These are phyloP conservation scores for Pseudoperonospora humuli DNA, from an alignment of 352 stramenopile species.

Conservation along the genomic window DNA sequence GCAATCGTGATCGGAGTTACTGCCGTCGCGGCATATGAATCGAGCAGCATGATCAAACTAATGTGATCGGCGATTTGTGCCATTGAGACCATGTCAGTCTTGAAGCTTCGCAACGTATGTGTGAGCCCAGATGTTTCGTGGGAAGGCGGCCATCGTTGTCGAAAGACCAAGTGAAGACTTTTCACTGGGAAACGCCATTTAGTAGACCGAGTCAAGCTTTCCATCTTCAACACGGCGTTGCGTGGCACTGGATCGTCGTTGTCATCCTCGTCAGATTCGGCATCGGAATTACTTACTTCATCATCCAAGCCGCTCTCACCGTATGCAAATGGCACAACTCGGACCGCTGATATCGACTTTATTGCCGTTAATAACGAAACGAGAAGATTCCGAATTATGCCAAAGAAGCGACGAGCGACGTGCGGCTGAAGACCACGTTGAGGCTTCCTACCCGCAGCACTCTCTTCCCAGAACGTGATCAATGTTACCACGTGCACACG, in stretches of 20 bases:
- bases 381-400: conserved; percentile 62
- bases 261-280: conserved; percentile 26
- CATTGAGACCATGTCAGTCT: conserved; percentile 30
- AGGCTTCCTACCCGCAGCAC: conserved; percentile 48
- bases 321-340: conserved; percentile 2
- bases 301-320: conserved; percentile 24
- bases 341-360: conserved; percentile 13
- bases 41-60: conserved; percentile 69
- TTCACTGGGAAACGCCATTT: conserved; percentile 45
- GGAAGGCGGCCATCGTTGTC: conserved; percentile 48
- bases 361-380: conserved; percentile 31
- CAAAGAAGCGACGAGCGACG: conserved; percentile 68
- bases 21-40: conserved; percentile 67
- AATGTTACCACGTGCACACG: conserved; percentile 74
- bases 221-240: conserved; percentile 29
- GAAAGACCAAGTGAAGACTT: conserved; percentile 40
- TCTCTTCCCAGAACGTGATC: conserved; percentile 80
- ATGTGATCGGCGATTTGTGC: conserved; percentile 49
- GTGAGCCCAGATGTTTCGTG: conserved; percentile 42
- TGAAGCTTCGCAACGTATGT: conserved; percentile 32
- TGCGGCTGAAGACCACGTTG: conserved; percentile 68
- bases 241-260: conserved; percentile 12
- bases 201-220: conserved; percentile 31
- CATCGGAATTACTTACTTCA: conserved; percentile 21
- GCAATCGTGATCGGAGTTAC: conserved; percentile 65